phyloP scores from a whole-genome alignment of 768 basidiomycete genomes.

The Suillus americanus region DNA sequence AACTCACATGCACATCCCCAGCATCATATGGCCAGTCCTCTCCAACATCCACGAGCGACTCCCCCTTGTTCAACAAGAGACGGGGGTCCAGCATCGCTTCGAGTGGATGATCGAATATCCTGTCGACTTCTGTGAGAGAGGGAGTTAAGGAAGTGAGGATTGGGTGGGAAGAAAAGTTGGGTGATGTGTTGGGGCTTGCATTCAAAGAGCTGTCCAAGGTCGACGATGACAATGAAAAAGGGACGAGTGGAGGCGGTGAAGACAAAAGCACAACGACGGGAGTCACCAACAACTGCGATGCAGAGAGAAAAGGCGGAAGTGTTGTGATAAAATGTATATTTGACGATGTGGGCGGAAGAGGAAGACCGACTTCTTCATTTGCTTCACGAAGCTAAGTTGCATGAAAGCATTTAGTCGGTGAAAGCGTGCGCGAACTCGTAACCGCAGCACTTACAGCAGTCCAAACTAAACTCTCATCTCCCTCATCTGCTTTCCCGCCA shows the following conservation, averaged over 20 bases:
- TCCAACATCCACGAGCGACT: slow-evolving; percentile 51
- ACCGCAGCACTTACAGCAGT: slow-evolving; percentile 65
- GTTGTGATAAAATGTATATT: slow-evolving; percentile 59
- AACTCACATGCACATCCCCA: slow-evolving; percentile 67
- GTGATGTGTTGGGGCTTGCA: not conserved
- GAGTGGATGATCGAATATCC: slow-evolving; percentile 80
- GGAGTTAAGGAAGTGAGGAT: slow-evolving; percentile 55
- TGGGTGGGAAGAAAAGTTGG: slow-evolving; percentile 8
- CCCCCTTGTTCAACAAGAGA: slow-evolving; percentile 38
- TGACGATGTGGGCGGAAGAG: slow-evolving; percentile 43
- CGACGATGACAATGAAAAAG: not conserved
- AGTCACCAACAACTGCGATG: slow-evolving; percentile 69
- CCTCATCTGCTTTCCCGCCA: slow-evolving; percentile 74
- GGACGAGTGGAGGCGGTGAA: slow-evolving; percentile 1
- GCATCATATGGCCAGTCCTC: slow-evolving; percentile 76
- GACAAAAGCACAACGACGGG: slow-evolving; percentile 76
- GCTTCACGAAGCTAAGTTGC: slow-evolving; percentile 72
- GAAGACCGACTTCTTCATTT: slow-evolving; percentile 78
- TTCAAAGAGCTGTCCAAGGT: not conserved
- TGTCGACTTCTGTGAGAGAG: slow-evolving; percentile 67
- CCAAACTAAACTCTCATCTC: slow-evolving; percentile 57
- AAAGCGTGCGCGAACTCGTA: not conserved
- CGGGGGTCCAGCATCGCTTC: slow-evolving; percentile 67
- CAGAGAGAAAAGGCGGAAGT: slow-evolving; percentile 67
- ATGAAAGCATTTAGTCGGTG: not conserved